Percentiles rank a stretch among this genome's conserved stretches.
These are phyloP conservation scores for Ustilago cynodontis DNA, from an alignment of 1,284 basidiomycete species.

Conservation along the genomic window DNA sequence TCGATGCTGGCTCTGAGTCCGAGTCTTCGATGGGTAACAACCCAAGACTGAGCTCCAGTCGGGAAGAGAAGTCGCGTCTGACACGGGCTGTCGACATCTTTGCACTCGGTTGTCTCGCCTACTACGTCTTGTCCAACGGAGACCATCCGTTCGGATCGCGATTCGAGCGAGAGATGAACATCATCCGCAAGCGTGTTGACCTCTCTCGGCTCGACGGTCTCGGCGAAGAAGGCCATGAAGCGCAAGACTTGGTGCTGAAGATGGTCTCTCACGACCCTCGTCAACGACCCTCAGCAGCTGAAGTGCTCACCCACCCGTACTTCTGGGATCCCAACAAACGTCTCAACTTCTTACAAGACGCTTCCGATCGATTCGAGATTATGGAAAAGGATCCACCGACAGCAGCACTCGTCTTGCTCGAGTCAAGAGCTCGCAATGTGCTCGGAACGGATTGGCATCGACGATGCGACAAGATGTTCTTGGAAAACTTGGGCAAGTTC, in stretches of 20 bases:
- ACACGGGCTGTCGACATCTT: constrained; percentile 69
- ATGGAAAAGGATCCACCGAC: constrained; percentile 87
- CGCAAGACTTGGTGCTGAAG: constrained; percentile 62
- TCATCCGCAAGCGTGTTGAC: constrained; percentile 58
- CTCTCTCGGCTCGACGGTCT: constrained; percentile 57
- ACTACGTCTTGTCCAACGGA: constrained; percentile 67
- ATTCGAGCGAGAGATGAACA: constrained; percentile 69
- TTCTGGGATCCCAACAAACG: constrained; percentile 93
- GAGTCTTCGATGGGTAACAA: constrained; percentile 54
- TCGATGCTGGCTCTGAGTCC: constrained; percentile 56
- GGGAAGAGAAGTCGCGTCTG: constrained; percentile 55
- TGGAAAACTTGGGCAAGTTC: constrained; percentile 94
- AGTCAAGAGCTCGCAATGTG: constrained; percentile 71
- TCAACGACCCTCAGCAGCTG: constrained; percentile 84
- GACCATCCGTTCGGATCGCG: constrained; percentile 67
- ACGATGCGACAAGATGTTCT: constrained; percentile 86
- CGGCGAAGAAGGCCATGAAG: constrained; percentile 66
- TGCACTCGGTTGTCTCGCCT: constrained; percentile 67
- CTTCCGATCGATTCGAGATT: constrained; percentile 96
- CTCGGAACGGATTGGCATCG: constrained; percentile 82
- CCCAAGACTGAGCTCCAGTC: constrained; percentile 13
- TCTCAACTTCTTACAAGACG: constrained; percentile 92
- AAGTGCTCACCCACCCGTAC: constrained; percentile 90
- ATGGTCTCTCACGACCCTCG: constrained; percentile 62
- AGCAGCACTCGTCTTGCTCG: constrained; percentile 80